These are phyloP conservation scores for Paxillus ammoniavirescens DNA, from an alignment of 768 basidiomycete genomes.

Conservation along the genomic window DNA sequence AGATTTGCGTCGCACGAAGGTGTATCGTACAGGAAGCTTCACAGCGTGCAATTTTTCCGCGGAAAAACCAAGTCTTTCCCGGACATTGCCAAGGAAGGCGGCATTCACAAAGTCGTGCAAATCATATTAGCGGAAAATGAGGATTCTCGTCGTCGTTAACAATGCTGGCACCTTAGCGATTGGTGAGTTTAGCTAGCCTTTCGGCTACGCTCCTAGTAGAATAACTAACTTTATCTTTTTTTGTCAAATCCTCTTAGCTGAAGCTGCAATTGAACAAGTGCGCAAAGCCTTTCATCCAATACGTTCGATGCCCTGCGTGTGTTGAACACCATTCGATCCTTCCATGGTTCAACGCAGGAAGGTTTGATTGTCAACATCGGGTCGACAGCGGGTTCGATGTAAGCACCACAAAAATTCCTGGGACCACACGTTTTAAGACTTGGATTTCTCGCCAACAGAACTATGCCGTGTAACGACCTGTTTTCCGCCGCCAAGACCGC, in stretches of 20 bases:
- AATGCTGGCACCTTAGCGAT: constrained; percentile 58
- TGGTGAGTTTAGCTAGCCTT: constrained; percentile 34
- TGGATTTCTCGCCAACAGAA: constrained; percentile 34
- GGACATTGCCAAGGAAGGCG: constrained; percentile 64
- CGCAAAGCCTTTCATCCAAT: constrained; percentile 61
- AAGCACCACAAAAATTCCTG: constrained; percentile 21
- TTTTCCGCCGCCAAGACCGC: constrained; percentile 62
- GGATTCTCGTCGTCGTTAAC: constrained; percentile 73
- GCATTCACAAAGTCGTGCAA: constrained; percentile 48
- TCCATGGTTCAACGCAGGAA: constrained; percentile 62
- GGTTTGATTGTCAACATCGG: constrained; percentile 78
- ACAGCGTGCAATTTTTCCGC: constrained; percentile 58
- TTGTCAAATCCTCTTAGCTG: constrained; percentile 42
- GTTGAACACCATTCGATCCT: constrained; percentile 57
- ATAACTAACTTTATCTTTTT: constrained; percentile 10
- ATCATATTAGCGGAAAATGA: constrained; percentile 53
- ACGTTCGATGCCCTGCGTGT: constrained; percentile 60
- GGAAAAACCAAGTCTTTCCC: constrained; percentile 47
- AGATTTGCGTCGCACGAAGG: constrained; percentile 61
- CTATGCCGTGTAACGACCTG: constrained; percentile 66
- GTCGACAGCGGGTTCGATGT: constrained; percentile 64
- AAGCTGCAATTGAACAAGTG: constrained; percentile 54
- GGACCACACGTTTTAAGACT: neutral
- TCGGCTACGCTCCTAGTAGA: neutral
- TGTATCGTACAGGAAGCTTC: constrained; percentile 71